Base-by-base conservation (phyloP, 2,329 filamentous ascomycete genomes). In the Sclerotinia spermophila region DNA sequence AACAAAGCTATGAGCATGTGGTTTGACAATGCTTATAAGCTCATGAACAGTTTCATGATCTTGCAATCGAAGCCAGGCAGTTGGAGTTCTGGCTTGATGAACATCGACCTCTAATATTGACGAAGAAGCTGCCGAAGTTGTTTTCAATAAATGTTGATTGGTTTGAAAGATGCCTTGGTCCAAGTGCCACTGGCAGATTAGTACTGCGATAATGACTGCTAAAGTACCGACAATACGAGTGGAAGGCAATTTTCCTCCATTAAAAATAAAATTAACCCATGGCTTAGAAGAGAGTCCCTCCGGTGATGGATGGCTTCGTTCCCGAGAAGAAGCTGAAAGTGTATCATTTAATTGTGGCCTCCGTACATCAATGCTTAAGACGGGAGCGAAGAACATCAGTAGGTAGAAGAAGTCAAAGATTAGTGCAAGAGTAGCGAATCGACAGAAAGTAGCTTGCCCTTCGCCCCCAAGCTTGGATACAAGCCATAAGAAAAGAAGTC, bases 21-120 rank as follows among this genome's bases (percentile, higher is more conserved):
- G 92, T 74, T 92, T 93, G 75, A 94, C 86, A 44, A 92, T 86
- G n/a, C 87, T 85, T 78, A 94, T 92, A 24, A 94, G 86, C 77
- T 94, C 92, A 51, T 86, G 86, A 3, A 91, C 92, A 1, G 91
- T 93, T 76, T 92, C 90, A 75, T 93, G 91, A 75, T 94, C 92
- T 78, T 94, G 92, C 70, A 93, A 84, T 38, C 87, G 86, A 65
- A 94, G 83, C 92, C 92, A 95, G 24, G 92, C 90, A 5, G 86
- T 88, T 1, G 90, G 92, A n/a, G 89, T 92, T 72, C 92, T 85
- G 3, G 90, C 91, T 77, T 93, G 91, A 76, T 94, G 90, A 72
- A 94, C 86, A 33, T 86, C 85, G 17, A 89, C 83, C 2, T 88
- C 83, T 4, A 86, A 78, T 2, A 85, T 79, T 27, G 82, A 78